Percentiles rank a stretch among this genome's conserved stretches.
Evolutionary conservation across 2,329 filamentous ascomycete species (phyloP).

Genomic region (Rhynchosporium secalis): DNA sequence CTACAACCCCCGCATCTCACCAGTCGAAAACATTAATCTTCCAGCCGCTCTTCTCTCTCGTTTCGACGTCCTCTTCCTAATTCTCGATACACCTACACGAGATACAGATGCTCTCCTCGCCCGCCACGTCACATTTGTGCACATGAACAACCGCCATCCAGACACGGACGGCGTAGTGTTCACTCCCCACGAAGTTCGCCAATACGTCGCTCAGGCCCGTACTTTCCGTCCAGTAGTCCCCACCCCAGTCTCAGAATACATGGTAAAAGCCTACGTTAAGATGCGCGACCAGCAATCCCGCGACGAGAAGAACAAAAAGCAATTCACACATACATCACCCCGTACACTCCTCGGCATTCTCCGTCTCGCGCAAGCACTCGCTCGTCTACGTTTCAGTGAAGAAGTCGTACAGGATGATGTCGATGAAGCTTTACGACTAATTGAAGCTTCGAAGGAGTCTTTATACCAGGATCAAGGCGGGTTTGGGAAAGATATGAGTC

Average conservation of each 20-base stretch:
- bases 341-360: conserved; percentile 91
- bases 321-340: conserved; percentile 91
- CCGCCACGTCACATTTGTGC: conserved; percentile 92
- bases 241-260: conserved; percentile 85
- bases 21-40: conserved; percentile 98
- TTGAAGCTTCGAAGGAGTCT: conserved; percentile 92
- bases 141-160: conserved; percentile 94
- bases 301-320: conserved; percentile 86
- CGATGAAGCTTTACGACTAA: conserved; percentile 86
- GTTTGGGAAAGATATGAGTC: conserved; percentile 68
- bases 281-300: conserved; percentile 90
- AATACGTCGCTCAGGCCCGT: conserved; percentile 91
- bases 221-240: conserved; percentile 86
- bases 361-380: conserved; percentile 89
- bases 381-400: conserved; percentile 84
- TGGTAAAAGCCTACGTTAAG: conserved; percentile 94
- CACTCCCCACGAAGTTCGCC: conserved; percentile 87
- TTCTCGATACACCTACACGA: conserved; percentile 88
- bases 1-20: conserved; percentile 96
- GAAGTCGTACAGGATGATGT: conserved; percentile 89
- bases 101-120: conserved; percentile 92
- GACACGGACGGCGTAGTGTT: conserved; percentile 80
- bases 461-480: conserved; percentile 69
- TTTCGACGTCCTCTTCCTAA: conserved; percentile 96
- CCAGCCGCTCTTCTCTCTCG: conserved; percentile 94